Base-by-base conservation (phyloP, 345 rosid genomes). In the Pistacia vera region DNA sequence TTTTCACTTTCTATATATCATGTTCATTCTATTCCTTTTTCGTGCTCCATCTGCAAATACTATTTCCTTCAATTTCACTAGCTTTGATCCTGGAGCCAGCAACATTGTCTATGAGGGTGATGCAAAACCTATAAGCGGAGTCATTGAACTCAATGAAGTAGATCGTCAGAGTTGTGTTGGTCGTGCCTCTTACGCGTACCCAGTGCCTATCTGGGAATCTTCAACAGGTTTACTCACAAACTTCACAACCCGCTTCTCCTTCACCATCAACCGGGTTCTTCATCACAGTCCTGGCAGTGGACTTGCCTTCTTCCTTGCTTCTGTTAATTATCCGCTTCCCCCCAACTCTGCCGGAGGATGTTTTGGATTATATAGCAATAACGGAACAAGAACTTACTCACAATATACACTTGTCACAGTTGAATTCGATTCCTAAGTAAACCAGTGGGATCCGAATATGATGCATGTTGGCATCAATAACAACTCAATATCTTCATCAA, bases 391-490 rank as follows among this genome's bases (percentile, higher is more conserved):
- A 4, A 30, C 18, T 22, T 58, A 36, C 11, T 6, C 75, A 3
- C 10, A 16, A 54, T 62, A 59, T n/a, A 41, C 62, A 16, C n/a
- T 76, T 13, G 70, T 80, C 48, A 20, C 60, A 14, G 71, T 76
- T 30, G 77, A 80, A 49, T 80, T 80, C 54, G 83, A 80, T 35
- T 46, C 83, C 0, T 57, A 11, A 52, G n/a, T 33, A 2, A 52
- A 80, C 61, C 2, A 1, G 2, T 76, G 25, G 67, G 80, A 80
- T 66, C 83, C 77, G 35, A 4, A 2, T 2, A 0, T n/a, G 36
- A 13, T 30, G 58, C 83, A 80, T 63, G 70, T 80, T n/a, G 83
- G 80, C 36, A 78, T 71, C 25, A 78, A 78, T 44, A 72, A 2
- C 64, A 70, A 73, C 35, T 65, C 71, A 10, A 48, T 71, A 7